Evolutionary conservation across 257 asterid species (phyloP).

Genomic region (Penstemon eatonii): DNA sequence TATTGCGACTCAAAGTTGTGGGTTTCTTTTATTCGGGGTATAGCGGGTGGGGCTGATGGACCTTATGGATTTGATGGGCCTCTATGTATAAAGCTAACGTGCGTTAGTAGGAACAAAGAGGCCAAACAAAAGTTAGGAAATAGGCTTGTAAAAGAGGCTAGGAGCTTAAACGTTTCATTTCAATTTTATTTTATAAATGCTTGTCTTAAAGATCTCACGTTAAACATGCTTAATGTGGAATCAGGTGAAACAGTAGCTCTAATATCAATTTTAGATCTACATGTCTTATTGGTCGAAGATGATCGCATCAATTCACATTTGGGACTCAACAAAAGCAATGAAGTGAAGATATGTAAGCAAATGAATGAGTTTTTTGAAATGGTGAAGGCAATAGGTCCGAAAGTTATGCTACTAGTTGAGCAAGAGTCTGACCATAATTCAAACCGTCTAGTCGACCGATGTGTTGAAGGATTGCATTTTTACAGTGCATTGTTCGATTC

Average conservation of each 20-base stretch:
- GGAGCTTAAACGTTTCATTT: slow-evolving; percentile 35
- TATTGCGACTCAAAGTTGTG: slow-evolving; percentile 42
- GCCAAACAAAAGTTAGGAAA: slow-evolving; percentile 33
- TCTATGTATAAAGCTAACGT: slow-evolving; percentile 42
- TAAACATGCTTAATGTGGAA: slow-evolving; percentile 41
- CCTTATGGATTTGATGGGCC: slow-evolving; percentile 35
- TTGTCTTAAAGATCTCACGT: slow-evolving; percentile 33
- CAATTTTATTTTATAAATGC: slow-evolving; percentile 37
- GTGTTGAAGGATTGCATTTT: slow-evolving; percentile 52
- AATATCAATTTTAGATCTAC: slow-evolving; percentile 45
- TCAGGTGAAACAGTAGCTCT: slow-evolving; percentile 48
- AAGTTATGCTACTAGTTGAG: slow-evolving; percentile 43
- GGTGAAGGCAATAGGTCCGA: slow-evolving; percentile 38
- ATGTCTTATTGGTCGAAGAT: slow-evolving; percentile 47
- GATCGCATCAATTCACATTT: slow-evolving; percentile 37
- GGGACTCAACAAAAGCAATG: slow-evolving; percentile 27
- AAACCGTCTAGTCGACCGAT: slow-evolving; percentile 39
- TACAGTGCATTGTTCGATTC: slow-evolving; percentile 53
- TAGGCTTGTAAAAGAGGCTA: slow-evolving; percentile 44
- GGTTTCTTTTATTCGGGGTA: slow-evolving; percentile 40
- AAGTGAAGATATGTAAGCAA: slow-evolving; percentile 35
- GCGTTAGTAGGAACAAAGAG: slow-evolving; percentile 32
- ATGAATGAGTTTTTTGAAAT: slow-evolving; percentile 38
- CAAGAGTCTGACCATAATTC: slow-evolving; percentile 57
- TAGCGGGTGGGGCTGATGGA: slow-evolving; percentile 19